phyloP scores from a whole-genome alignment of 805 yeast species.

The Nakazawaea wyomingensis region DNA sequence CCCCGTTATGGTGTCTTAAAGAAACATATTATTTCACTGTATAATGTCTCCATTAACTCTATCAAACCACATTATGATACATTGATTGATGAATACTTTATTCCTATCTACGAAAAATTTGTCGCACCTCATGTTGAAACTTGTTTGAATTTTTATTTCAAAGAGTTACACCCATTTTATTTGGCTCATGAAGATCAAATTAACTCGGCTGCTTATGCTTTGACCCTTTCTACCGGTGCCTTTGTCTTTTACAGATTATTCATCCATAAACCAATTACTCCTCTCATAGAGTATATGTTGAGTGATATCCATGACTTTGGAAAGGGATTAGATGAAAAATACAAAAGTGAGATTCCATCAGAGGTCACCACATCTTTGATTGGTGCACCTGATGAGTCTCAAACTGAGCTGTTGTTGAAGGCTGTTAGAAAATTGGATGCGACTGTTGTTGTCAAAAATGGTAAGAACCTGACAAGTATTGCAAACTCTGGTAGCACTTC shows the following conservation, averaged over 20 bases:
- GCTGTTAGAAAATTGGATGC: slow-evolving; percentile 3
- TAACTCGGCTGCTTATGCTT: background rate
- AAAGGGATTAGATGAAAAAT: slow-evolving; percentile 6
- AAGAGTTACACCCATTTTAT: slow-evolving; percentile 4
- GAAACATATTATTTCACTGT: background rate
- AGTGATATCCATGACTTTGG: slow-evolving; percentile 7
- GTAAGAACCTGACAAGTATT: too few species aligned
- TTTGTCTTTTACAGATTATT: slow-evolving; percentile 7
- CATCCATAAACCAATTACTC: background rate
- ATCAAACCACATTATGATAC: background rate
- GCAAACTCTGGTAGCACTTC: background rate
- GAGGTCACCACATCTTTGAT: background rate
- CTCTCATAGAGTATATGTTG: background rate
- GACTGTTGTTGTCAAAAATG: too few species aligned
- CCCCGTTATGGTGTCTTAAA: slow-evolving; percentile 3
- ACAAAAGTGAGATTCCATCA: slow-evolving; percentile 6
- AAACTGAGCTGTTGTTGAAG: background rate
- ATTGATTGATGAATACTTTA: background rate
- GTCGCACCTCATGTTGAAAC: background rate
- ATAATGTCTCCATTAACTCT: background rate
- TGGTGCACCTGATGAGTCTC: background rate
- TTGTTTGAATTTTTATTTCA: background rate
- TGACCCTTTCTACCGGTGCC: slow-evolving; percentile 3
- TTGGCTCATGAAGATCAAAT: background rate
- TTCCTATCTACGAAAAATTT: slow-evolving; percentile 1